Percentiles rank a stretch among this genome's conserved stretches.
These are phyloP conservation scores for Penicillium turbatum DNA, from an alignment of 495 filamentous ascomycete genomes.

Conservation along the genomic window DNA sequence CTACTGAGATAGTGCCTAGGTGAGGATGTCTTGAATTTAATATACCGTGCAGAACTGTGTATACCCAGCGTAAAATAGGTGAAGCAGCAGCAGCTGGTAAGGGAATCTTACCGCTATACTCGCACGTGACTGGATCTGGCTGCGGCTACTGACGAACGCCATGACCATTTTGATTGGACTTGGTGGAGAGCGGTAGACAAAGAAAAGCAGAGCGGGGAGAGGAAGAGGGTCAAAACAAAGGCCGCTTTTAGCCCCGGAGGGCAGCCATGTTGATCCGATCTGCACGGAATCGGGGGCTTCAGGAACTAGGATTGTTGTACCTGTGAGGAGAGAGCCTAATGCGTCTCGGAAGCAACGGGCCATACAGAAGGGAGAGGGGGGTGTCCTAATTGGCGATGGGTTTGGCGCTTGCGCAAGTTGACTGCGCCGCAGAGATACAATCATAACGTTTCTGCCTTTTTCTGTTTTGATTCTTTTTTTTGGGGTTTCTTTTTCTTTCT, in stretches of 20 bases:
- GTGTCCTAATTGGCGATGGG: not conserved
- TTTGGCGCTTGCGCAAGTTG: conserved; percentile 12
- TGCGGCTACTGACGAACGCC: conserved; percentile 26
- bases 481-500: not conserved
- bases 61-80: not conserved
- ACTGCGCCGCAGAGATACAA: conserved; percentile 10
- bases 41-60: not conserved
- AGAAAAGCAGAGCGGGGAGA: conserved; percentile 3
- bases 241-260: conserved; percentile 9
- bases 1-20: too few species aligned
- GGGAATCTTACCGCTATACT: not conserved
- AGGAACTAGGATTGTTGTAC: conserved; percentile 3
- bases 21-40: too few species aligned
- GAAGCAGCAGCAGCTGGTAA: not conserved
- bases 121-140: conserved; percentile 19
- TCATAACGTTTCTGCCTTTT: not conserved
- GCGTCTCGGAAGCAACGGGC: conserved; percentile 6
- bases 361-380: conserved; percentile 1
- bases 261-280: conserved; percentile 29
- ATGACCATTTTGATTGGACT: conserved; percentile 14
- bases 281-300: conserved; percentile 28
- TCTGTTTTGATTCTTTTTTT: not conserved
- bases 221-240: not conserved
- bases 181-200: conserved; percentile 10
- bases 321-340: conserved; percentile 3